Percentiles rank a stretch among this genome's conserved stretches.
phyloP scores from a whole-genome alignment of 2,329 filamentous ascomycete genomes.

The Paradendryphiella salina region DNA sequence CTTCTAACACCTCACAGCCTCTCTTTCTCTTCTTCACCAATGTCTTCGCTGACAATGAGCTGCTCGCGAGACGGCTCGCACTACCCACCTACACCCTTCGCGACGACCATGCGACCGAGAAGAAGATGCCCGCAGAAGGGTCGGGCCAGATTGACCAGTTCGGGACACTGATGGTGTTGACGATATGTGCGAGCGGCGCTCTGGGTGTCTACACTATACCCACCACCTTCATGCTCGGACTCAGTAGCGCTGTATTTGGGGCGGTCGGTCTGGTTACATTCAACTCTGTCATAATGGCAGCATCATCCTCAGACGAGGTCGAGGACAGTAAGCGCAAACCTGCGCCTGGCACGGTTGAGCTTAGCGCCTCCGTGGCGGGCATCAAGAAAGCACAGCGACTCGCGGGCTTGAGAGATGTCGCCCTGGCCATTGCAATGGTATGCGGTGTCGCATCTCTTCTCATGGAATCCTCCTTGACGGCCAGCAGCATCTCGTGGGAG shows the following conservation, averaged over 20 bases:
- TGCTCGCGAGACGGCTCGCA: slow-evolving; percentile 28
- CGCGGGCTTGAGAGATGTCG: slow-evolving; percentile 37
- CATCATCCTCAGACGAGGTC: slow-evolving; percentile 29
- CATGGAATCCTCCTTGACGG: slow-evolving; percentile 35
- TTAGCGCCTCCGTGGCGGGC: slow-evolving; percentile 32
- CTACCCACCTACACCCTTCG: slow-evolving; percentile 29
- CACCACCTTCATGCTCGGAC: slow-evolving; percentile 46
- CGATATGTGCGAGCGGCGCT: slow-evolving; percentile 43
- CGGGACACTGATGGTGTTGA: slow-evolving; percentile 40
- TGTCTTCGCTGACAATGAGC: slow-evolving; percentile 36
- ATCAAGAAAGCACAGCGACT: slow-evolving; percentile 29
- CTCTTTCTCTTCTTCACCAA: slow-evolving; percentile 42
- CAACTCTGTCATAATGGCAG: slow-evolving; percentile 38
- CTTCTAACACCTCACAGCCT: slow-evolving; percentile 30
- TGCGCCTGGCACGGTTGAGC: slow-evolving; percentile 41
- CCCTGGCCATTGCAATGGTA: slow-evolving; percentile 27
- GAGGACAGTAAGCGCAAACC: slow-evolving; percentile 33
- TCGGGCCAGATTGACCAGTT: slow-evolving; percentile 25
- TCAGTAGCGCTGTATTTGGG: slow-evolving; percentile 49
- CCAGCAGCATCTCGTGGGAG: slow-evolving; percentile 34
- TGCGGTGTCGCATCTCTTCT: slow-evolving; percentile 37
- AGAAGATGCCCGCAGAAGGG: slow-evolving; percentile 20
- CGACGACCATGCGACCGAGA: slow-evolving; percentile 28
- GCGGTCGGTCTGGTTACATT: slow-evolving; percentile 49
- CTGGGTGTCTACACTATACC: slow-evolving; percentile 43